Base-by-base conservation (phyloP, 164 flowering plant genomes). In the Annona squamosa region DNA sequence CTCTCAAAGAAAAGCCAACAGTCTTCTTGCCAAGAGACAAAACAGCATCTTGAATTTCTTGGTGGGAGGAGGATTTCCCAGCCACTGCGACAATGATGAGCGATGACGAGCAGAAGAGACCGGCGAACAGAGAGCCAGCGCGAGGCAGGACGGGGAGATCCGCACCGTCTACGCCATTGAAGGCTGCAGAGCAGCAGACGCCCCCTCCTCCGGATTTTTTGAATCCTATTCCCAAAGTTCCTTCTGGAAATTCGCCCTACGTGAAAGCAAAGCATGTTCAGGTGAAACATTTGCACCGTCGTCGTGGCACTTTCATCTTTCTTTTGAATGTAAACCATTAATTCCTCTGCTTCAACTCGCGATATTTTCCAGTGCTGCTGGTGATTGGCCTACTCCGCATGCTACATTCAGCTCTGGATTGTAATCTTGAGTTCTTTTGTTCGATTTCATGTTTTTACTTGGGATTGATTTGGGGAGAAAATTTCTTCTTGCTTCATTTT, bases 201-300 rank as follows among this genome's bases (percentile, higher is more conserved):
- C 71, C 69, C 19, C 17, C 76, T 26, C 72, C 74, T 68, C 26
- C 62, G 26, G 90, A 87, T 76, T 74, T 75, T 37, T 93, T 83
- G 59, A 91, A 91, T 71, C 81, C 82, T 52, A 69, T 86, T 74
- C 87, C 88, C 72, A 91, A 92, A 70, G 88, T 94, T 12, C 98
- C 97, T 13, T 62, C 85, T 6, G 91, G 92, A 4, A 89, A 91
- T 74, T 91, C 97, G 19, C 96, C 97, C 0, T 93, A 93, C 46
- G 94, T 83, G 68, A 84, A 76, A 75, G 97, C 97, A n/a, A 94
- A 94, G 80, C 95, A 89, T 19, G 95, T 86, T 79, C 98, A 94
- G 92, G 98, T 91, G 19, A 61, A 18, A 42, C 17, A 16, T 17
- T 44, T 10, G 13, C 13, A 10, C 67, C 18, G 3, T 16, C 45